Base-by-base conservation (phyloP, 441 rosid species). In the Pelargonium citronellum region DNA sequence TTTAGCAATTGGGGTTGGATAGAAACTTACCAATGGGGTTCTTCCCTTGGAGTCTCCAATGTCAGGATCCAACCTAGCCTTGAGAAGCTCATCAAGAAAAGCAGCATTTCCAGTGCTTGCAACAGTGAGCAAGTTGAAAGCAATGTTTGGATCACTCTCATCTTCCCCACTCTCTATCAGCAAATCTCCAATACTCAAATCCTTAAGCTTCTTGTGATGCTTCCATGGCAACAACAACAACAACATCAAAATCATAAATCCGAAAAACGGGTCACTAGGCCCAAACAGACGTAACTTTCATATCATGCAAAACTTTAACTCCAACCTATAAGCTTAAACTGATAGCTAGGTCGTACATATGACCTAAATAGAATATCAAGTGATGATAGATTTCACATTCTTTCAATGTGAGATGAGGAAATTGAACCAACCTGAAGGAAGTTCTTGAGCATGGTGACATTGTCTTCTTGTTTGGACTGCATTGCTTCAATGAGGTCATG, bases 51-150 rank as follows among this genome's bases (percentile, higher is more conserved):
- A 79, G 75, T 91, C 92, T 39, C 85, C 80, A 43, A 88, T 77
- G 66, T 91, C 91, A 71, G 94, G 95, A 72, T 85, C 88, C 81
- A 88, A 71, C 71, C 78, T 89, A 10, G 89, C 92, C 87, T 73
- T 89, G 24, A 93, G 90, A 78, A 91, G 92, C 78, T 87, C 91
- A 49, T 89, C 91, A 7, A 91, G 90, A 67, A 93, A 89, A 71
- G 89, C 91, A 71, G 96, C 88, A 73, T 93, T 93, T 65, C 97
- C 98, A 11, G 91, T 81, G 2, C 84, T 74, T 0, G 90, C 96
- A 65, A 79, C 89, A 0, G 85, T 78, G 19, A 91, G 72, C 81
- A 93, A 79, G 81, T 83, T 85, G 41, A 85, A 70, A 6, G 81
- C 80, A 74, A 79, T 74, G 77, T 78, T 79, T 0, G 81, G 87